phyloP scores from a whole-genome alignment of 371 early-diverging fungal genomes.

The Dichotomocladium elegans region DNA sequence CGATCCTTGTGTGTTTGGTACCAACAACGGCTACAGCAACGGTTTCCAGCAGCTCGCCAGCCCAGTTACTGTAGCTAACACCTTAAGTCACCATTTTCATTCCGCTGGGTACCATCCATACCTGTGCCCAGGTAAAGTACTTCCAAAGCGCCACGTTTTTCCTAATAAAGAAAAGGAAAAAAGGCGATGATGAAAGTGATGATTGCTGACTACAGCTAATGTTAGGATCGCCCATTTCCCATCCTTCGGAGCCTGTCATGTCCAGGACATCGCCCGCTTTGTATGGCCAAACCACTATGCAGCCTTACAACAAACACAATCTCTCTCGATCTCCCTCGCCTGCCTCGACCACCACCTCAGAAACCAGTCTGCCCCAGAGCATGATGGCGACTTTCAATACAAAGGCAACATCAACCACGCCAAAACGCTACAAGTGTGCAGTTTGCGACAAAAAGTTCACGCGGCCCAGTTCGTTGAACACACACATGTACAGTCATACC shows the following conservation, averaged over 20 bases:
- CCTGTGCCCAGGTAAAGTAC: constrained; percentile 11
- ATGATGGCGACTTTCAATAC: constrained; percentile 20
- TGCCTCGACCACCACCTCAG: constrained; percentile 1
- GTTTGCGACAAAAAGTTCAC: constrained; percentile 57
- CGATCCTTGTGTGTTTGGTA: constrained; percentile 11
- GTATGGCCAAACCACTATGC: constrained; percentile 9
- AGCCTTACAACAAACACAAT: constrained; percentile 5
- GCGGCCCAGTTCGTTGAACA: constrained; percentile 58
- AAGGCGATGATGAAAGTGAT: too few relatives aligned
- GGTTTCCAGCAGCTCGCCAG: too few relatives aligned
- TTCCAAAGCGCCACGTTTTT: too few relatives aligned
- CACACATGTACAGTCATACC: constrained; percentile 63
- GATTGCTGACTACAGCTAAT: too few relatives aligned
- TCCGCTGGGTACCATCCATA: constrained; percentile 11
- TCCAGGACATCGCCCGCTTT: constrained; percentile 15
- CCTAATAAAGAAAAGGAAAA: too few relatives aligned
- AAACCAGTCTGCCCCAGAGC: constrained; percentile 4
- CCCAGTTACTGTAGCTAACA: not conserved
- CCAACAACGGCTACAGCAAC: not conserved
- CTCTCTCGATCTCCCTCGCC: constrained; percentile 15
- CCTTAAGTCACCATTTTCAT: constrained; percentile 3
- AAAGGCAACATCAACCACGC: constrained; percentile 12
- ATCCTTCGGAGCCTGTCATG: too few relatives aligned
- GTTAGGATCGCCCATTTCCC: too few relatives aligned
- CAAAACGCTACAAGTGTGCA: constrained; percentile 37